Evolutionary conservation across 805 yeast species (phyloP), one percentile per base, ranked within the genome.

Genomic region (Barnettozyma californica): DNA sequence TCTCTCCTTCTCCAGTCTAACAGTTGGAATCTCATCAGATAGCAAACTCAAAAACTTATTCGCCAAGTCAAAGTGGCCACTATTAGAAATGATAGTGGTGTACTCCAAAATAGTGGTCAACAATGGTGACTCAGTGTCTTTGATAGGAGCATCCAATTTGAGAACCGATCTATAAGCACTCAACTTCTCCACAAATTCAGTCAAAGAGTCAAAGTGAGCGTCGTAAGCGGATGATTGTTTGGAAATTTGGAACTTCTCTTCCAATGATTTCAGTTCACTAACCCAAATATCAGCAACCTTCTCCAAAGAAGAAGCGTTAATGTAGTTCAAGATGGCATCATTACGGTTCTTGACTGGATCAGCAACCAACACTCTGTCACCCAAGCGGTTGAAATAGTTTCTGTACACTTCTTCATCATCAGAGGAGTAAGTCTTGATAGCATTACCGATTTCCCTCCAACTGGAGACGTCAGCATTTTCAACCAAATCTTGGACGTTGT

Each of bases 31-130:
- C 46, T 80, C 80, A 41, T 77, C 80, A 11, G 98, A 96, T 59
- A 94, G 72, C 51, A 84, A 72, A 41, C 73, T 71, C 61, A 92
- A 74, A 55, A 87, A 80, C 55, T 75, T 78, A 49, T 73, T 76
- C 1, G 98, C 97, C 55, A 92, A 70, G 9, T 84, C 95, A 57
- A 88, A 83, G 54, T 87, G 81, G 25, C 97, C 98, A 61, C 76
- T 81, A 25, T 89, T 81, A 4, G 96, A 84, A 48, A 90, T 81
- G 51, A 85, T 71, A 55, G 80, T 82, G 41, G 95, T 83, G 65
- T 86, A 94, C 66, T 94, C 98, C 54, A 88, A 73, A 52, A 87
- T 80, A 2, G 84, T 83, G 35, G 70, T 51, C 45, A 71, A 60
- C 31, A 73, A 54, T 21, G 47, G 50, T 53, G 63, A 54, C 53